A percentile compares a stretch with the other conserved stretches of the same genome.
phyloP scores from a whole-genome alignment of 768 basidiomycete genomes.

The Auriscalpium microsporum region DNA sequence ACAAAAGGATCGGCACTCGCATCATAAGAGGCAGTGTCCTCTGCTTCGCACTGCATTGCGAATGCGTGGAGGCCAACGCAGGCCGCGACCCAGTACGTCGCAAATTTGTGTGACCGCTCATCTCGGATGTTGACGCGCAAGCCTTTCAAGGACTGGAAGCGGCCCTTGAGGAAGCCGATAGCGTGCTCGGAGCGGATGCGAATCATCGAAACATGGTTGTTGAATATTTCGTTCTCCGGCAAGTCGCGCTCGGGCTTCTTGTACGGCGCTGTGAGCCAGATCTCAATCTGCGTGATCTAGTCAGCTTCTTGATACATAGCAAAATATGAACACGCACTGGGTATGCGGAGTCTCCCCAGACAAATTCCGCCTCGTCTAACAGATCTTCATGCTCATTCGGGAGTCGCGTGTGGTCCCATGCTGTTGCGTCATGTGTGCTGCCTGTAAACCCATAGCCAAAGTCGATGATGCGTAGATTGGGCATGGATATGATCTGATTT shows the following conservation, averaged over 20 bases:
- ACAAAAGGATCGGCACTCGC: slow-evolving; percentile 18
- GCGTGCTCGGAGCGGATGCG: slow-evolving; percentile 32
- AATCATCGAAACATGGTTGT: slow-evolving; percentile 28
- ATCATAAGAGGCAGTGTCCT: slow-evolving; percentile 14
- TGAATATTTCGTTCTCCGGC: slow-evolving; percentile 29
- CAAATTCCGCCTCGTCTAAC: too few relatives aligned
- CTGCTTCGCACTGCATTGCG: slow-evolving; percentile 22
- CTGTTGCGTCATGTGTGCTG: too few relatives aligned
- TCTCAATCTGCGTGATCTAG: not conserved
- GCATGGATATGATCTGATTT: too few relatives aligned
- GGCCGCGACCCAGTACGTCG: slow-evolving; percentile 24
- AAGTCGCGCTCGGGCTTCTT: slow-evolving; percentile 17
- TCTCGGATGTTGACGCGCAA: slow-evolving; percentile 23
- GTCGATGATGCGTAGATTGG: too few relatives aligned
- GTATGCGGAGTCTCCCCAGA: slow-evolving; percentile 6
- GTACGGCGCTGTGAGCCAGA: slow-evolving; percentile 23
- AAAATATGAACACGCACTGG: slow-evolving; percentile 14
- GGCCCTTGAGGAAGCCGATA: slow-evolving; percentile 33
- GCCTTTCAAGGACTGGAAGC: slow-evolving; percentile 27
- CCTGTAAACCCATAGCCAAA: too few relatives aligned
- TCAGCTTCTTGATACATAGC: not conserved
- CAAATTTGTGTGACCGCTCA: slow-evolving; percentile 19
- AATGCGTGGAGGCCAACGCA: slow-evolving; percentile 26
- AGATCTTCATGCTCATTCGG: too few relatives aligned
- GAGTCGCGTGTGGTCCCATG: too few relatives aligned